Evolutionary conservation across 768 basidiomycete genomes (phyloP).

Genomic region (Leccinum ochraceum): DNA sequence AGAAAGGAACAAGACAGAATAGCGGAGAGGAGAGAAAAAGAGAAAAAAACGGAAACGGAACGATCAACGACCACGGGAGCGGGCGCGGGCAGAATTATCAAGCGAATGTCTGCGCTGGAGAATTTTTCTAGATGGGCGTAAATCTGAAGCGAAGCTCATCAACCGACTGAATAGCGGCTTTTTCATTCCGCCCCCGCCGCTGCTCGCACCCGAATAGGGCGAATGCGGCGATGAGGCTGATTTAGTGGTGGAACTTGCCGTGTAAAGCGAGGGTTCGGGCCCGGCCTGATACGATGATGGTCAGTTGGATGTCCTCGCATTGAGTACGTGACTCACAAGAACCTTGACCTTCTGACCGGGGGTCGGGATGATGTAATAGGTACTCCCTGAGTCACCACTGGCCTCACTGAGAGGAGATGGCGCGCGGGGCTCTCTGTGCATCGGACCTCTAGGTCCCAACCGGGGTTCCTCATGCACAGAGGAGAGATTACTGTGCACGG

Average conservation of each 20-base stretch:
- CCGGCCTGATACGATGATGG: slow-evolving; percentile 39
- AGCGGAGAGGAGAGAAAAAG: background rate
- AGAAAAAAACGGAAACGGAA: background rate
- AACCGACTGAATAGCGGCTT: slow-evolving; percentile 65
- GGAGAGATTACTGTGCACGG: slow-evolving; percentile 36
- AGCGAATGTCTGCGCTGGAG: slow-evolving; percentile 55
- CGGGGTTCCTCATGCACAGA: slow-evolving; percentile 43
- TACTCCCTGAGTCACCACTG: slow-evolving; percentile 63
- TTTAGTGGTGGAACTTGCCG: slow-evolving; percentile 59
- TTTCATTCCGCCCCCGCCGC: slow-evolving; percentile 37
- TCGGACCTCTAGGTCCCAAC: slow-evolving; percentile 30
- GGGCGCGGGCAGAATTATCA: slow-evolving; percentile 28
- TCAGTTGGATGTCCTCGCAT: slow-evolving; percentile 24
- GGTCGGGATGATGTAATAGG: slow-evolving; percentile 72
- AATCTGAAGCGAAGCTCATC: slow-evolving; percentile 50
- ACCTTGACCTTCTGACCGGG: slow-evolving; percentile 76
- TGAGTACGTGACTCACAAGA: slow-evolving; percentile 52
- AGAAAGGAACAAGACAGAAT: background rate
- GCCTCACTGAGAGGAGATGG: slow-evolving; percentile 41
- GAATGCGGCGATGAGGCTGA: slow-evolving; percentile 55
- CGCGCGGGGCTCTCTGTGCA: slow-evolving; percentile 33
- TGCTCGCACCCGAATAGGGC: slow-evolving; percentile 27
- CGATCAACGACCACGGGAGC: slow-evolving; percentile 25
- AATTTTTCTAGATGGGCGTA: slow-evolving; percentile 41
- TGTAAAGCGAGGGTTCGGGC: slow-evolving; percentile 52